Percentiles rank a stretch among this genome's conserved stretches.
These are phyloP conservation scores for Xylariaceae sp. DNA, from an alignment of 2,329 filamentous ascomycete genomes.

Conservation along the genomic window DNA sequence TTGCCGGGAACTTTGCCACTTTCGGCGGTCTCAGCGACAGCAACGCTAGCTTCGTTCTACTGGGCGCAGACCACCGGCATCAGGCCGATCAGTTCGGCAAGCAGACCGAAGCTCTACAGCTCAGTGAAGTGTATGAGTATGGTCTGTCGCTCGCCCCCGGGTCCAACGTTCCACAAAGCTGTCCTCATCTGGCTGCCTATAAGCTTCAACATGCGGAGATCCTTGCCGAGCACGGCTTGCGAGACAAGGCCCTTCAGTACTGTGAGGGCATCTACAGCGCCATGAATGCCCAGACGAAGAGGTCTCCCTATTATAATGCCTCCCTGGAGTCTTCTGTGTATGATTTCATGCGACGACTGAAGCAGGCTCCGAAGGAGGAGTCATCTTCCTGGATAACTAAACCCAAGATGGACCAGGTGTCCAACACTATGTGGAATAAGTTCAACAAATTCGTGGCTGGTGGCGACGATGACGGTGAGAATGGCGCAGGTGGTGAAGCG, in stretches of 20 bases:
- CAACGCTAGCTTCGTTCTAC: constrained; percentile 67
- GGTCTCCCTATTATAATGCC: constrained; percentile 79
- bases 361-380: constrained; percentile 75
- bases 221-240: constrained; percentile 75
- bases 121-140: constrained; percentile 96
- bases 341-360: constrained; percentile 75
- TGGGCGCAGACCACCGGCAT: constrained; percentile 75
- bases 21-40: constrained; percentile 82
- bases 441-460: constrained; percentile 97
- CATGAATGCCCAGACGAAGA: constrained; percentile 72
- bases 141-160: constrained; percentile 64
- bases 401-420: constrained; percentile 92
- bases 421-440: constrained; percentile 79
- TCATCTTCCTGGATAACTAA: constrained; percentile 87
- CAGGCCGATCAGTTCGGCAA: constrained; percentile 65
- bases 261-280: constrained; percentile 74
- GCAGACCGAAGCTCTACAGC: constrained; percentile 77
- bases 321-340: constrained; percentile 69
- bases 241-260: constrained; percentile 80
- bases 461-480: constrained; percentile 67
- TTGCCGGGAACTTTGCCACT: constrained; percentile 62
- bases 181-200: constrained; percentile 82
- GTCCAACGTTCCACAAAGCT: constrained; percentile 44
- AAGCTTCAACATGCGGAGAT: constrained; percentile 83
- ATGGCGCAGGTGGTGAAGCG: constrained; percentile 46